phyloP scores from a whole-genome alignment of 257 asterid genomes.

The Sherardia arvensis region DNA sequence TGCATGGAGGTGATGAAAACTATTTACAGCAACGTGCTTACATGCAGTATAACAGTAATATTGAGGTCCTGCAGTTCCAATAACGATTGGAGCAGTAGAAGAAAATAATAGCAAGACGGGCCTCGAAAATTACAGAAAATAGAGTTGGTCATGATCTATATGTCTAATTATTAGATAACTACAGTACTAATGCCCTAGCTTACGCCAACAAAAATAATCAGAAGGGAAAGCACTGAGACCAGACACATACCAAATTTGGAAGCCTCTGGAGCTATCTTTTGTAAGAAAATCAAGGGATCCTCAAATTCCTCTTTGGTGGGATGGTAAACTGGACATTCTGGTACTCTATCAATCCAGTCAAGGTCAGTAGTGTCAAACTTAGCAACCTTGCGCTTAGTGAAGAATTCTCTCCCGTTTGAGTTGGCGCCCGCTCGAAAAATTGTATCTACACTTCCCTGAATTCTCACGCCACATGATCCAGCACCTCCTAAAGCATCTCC shows the following conservation, averaged over 20 bases:
- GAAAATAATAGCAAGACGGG: neutral
- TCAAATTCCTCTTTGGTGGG: slow-evolving; percentile 84
- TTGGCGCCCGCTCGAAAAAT: slow-evolving; percentile 32
- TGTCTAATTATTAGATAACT: neutral
- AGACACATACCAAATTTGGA: slow-evolving; percentile 64
- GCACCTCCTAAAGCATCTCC: slow-evolving; percentile 70
- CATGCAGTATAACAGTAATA: neutral
- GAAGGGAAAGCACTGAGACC: slow-evolving; percentile 3
- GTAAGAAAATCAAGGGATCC: slow-evolving; percentile 85
- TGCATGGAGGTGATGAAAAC: slow-evolving; percentile 9
- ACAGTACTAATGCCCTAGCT: neutral
- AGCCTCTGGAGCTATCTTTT: slow-evolving; percentile 94
- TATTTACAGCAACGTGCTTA: neutral
- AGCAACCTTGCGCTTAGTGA: slow-evolving; percentile 52
- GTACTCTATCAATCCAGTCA: slow-evolving; percentile 77
- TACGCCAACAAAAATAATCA: neutral
- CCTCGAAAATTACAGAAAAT: neutral
- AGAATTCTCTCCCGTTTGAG: slow-evolving; percentile 42
- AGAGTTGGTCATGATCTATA: neutral
- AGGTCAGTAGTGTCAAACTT: slow-evolving; percentile 64
- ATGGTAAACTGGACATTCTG: slow-evolving; percentile 75
- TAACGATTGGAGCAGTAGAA: neutral
- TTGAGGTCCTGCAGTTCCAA: neutral
- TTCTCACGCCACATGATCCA: slow-evolving; percentile 76
- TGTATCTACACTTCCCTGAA: slow-evolving; percentile 31